Percentiles rank a stretch among this genome's conserved stretches.
These are phyloP conservation scores for Zymoseptoria tritici DNA, from an alignment of 2,329 filamentous ascomycete genomes.

Conservation along the genomic window DNA sequence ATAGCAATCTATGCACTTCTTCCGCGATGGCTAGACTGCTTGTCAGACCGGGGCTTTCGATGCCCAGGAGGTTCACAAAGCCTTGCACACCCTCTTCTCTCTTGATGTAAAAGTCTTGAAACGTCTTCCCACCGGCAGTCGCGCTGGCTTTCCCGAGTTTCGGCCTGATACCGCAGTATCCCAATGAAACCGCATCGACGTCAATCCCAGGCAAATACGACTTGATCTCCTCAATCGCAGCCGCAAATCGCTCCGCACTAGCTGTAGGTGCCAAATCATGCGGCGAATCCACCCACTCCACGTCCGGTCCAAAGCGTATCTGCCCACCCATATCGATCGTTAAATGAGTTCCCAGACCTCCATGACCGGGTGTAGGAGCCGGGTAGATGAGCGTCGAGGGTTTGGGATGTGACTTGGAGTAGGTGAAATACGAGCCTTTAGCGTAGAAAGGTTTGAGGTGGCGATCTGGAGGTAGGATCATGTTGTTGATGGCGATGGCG, in stretches of 20 bases:
- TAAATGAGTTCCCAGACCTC: constrained; percentile 83
- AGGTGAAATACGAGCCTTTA: constrained; percentile 94
- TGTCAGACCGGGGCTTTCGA: constrained; percentile 88
- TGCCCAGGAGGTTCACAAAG: constrained; percentile 85
- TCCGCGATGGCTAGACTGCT: constrained; percentile 80
- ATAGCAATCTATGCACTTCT: constrained; percentile 55
- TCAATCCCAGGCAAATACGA: constrained; percentile 73
- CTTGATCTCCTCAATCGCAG: constrained; percentile 67
- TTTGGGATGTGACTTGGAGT: constrained; percentile 56
- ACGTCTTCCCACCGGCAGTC: constrained; percentile 53
- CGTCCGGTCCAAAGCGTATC: constrained; percentile 86
- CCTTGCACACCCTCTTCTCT: constrained; percentile 70
- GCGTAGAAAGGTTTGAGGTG: constrained; percentile 66
- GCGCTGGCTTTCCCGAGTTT: constrained; percentile 65
- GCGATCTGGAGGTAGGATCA: constrained; percentile 56
- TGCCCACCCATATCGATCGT: constrained; percentile 81
- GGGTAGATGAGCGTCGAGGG: constrained; percentile 78
- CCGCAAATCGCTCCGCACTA: constrained; percentile 53
- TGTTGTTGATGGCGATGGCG: constrained; percentile 71
- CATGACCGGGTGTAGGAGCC: constrained; percentile 71
- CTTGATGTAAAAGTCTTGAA: constrained; percentile 76
- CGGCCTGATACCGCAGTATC: constrained; percentile 88
- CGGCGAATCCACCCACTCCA: constrained; percentile 78
- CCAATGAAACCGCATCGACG: constrained; percentile 57
- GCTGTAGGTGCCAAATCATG: constrained; percentile 56